phyloP scores from a whole-genome alignment of 1,284 basidiomycete genomes.

The Papiliotrema flavescens region DNA sequence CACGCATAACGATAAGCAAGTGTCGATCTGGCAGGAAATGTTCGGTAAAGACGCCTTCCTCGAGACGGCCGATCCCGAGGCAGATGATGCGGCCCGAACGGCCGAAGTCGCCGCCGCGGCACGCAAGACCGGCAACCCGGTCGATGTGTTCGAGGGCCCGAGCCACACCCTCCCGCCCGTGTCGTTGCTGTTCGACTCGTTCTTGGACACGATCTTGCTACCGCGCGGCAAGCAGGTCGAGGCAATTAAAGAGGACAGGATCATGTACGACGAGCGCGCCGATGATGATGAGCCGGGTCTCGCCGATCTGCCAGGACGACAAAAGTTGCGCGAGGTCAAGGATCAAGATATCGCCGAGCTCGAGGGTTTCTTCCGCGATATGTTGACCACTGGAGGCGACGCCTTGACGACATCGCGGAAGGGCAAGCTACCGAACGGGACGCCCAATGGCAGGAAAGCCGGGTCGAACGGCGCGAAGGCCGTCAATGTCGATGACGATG shows the following conservation, averaged over 20 bases:
- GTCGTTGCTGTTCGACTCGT: slow-evolving; percentile 66
- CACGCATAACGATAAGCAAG: slow-evolving; percentile 3
- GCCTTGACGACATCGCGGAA: background rate
- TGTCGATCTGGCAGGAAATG: slow-evolving; percentile 51
- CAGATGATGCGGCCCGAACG: slow-evolving; percentile 1
- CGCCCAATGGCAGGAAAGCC: background rate
- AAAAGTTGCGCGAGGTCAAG: slow-evolving; percentile 9
- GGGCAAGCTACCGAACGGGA: background rate
- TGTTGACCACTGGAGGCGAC: background rate
- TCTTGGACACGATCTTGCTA: slow-evolving; percentile 65
- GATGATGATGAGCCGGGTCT: slow-evolving; percentile 1
- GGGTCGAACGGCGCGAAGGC: background rate
- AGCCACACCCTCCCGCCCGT: slow-evolving; percentile 77
- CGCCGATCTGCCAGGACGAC: background rate
- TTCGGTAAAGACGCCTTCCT: slow-evolving; percentile 49
- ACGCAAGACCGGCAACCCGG: slow-evolving; percentile 27
- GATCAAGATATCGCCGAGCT: slow-evolving; percentile 26
- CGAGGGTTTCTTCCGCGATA: slow-evolving; percentile 18
- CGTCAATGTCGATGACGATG: background rate
- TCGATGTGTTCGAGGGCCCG: slow-evolving; percentile 64
- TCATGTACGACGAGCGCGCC: slow-evolving; percentile 7
- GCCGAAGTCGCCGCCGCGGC: slow-evolving; percentile 4
- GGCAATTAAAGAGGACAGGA: slow-evolving; percentile 1
- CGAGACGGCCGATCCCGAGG: slow-evolving; percentile 20
- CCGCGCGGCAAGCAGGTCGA: background rate